Evolutionary conservation across 805 yeast species (phyloP).

Genomic region (Pichia ethanolica): DNA sequence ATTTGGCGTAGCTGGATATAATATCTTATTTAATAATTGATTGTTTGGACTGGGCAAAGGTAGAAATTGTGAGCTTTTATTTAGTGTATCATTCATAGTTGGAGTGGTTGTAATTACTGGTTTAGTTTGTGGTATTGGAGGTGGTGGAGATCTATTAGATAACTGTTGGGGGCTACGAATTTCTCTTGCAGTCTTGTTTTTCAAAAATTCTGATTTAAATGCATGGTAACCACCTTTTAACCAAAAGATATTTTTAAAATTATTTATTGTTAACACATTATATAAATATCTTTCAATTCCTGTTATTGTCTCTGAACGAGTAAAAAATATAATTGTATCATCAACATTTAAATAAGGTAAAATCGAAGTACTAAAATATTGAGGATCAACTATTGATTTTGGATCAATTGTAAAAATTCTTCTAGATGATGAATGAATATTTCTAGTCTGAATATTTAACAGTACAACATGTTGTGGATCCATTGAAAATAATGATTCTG

Average conservation of each 20-base stretch:
- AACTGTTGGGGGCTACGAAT: background rate
- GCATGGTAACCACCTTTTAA: conserved; percentile 33
- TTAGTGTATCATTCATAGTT: background rate
- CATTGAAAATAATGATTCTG: background rate
- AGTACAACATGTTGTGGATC: conserved; percentile 1
- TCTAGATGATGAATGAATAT: conserved; percentile 2
- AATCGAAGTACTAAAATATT: background rate
- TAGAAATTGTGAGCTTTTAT: background rate
- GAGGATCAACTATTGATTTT: background rate
- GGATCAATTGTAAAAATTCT: conserved; percentile 1
- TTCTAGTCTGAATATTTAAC: conserved; percentile 3
- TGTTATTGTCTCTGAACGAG: conserved; percentile 3
- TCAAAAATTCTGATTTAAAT: conserved; percentile 1
- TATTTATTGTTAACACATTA: background rate
- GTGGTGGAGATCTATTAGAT: background rate
- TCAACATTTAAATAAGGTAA: conserved; percentile 3
- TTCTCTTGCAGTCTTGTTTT: background rate
- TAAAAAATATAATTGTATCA: conserved; percentile 7
- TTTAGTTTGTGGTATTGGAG: conserved; percentile 2
- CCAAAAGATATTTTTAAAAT: conserved; percentile 8
- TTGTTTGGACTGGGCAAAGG: too few species aligned
- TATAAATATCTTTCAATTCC: conserved; percentile 4
- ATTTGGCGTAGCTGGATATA: background rate
- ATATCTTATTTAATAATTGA: too few species aligned
- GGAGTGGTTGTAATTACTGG: background rate